These are phyloP conservation scores for Colletotrichum somersetense DNA, from an alignment of 2,329 filamentous ascomycete species.

Conservation along the genomic window DNA sequence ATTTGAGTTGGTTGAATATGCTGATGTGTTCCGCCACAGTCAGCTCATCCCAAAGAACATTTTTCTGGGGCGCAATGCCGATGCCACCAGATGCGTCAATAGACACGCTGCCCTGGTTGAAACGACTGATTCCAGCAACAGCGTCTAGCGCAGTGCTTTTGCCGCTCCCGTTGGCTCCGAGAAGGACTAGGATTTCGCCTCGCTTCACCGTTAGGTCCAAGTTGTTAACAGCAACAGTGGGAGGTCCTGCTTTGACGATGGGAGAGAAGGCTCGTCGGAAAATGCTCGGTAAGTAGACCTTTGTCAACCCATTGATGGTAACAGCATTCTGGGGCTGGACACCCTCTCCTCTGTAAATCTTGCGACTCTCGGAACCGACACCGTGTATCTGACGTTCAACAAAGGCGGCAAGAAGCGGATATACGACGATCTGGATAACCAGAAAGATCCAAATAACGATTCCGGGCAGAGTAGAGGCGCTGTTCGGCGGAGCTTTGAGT, in stretches of 20 bases:
- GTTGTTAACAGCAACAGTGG: conserved; percentile 81
- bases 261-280: conserved; percentile 66
- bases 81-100: conserved; percentile 81
- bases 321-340: conserved; percentile 69
- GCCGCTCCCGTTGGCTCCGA: conserved; percentile 77
- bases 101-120: conserved; percentile 71
- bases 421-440: conserved; percentile 81
- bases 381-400: conserved; percentile 69
- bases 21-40: conserved; percentile 78
- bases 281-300: conserved; percentile 78
- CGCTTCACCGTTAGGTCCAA: conserved; percentile 78
- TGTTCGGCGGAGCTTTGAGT: conserved; percentile 69
- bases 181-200: conserved; percentile 86
- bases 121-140: conserved; percentile 48
- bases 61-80: conserved; percentile 80
- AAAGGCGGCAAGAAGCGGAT: conserved; percentile 79
- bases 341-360: conserved; percentile 45
- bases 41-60: conserved; percentile 80
- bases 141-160: conserved; percentile 75
- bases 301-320: conserved; percentile 78
- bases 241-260: conserved; percentile 63
- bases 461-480: conserved; percentile 77
- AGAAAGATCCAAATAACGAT: conserved; percentile 84
- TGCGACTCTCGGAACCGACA: conserved; percentile 70
- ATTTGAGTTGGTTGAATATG: conserved; percentile 79